Percentiles rank a stretch among this genome's conserved stretches.
These are phyloP conservation scores for Backusella macrospora DNA, from an alignment of 192 early-diverging fungal genomes.

Conservation along the genomic window DNA sequence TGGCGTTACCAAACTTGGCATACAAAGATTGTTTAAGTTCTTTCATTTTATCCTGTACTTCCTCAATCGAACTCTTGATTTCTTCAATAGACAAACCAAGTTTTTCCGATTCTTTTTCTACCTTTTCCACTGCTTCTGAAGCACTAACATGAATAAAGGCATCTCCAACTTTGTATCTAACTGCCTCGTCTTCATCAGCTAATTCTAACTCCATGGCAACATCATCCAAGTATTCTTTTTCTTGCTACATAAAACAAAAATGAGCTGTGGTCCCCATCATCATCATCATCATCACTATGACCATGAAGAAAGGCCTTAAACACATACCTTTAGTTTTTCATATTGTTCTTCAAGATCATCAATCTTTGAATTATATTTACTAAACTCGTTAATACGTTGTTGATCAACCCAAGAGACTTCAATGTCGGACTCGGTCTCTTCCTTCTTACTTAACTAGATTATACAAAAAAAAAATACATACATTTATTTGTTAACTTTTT, in stretches of 20 bases:
- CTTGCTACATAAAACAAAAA: slow-evolving; percentile 41
- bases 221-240: slow-evolving; percentile 95
- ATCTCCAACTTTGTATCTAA: slow-evolving; percentile 89
- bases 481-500: neutral
- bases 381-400: slow-evolving; percentile 93
- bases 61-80: slow-evolving; percentile 65
- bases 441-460: slow-evolving; percentile 50
- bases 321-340: slow-evolving; percentile 77
- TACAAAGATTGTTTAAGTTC: slow-evolving; percentile 87
- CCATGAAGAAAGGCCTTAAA: too few relatives aligned
- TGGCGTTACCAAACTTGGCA: slow-evolving; percentile 90
- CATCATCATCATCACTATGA: too few relatives aligned
- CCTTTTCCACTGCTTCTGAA: slow-evolving; percentile 71
- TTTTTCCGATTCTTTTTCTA: slow-evolving; percentile 65
- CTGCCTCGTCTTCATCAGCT: slow-evolving; percentile 85
- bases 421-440: slow-evolving; percentile 85
- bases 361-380: slow-evolving; percentile 77
- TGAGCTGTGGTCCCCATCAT: neutral
- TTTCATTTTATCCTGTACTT: slow-evolving; percentile 73
- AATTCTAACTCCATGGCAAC: slow-evolving; percentile 91
- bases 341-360: slow-evolving; percentile 80
- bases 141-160: slow-evolving; percentile 78
- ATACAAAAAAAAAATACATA: neutral
- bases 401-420: slow-evolving; percentile 99
- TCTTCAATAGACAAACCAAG: slow-evolving; percentile 64